A percentile compares a stretch with the other conserved stretches of the same genome.
Conservation (phyloP, 305 asterid species). For the Vinca major region DNA sequence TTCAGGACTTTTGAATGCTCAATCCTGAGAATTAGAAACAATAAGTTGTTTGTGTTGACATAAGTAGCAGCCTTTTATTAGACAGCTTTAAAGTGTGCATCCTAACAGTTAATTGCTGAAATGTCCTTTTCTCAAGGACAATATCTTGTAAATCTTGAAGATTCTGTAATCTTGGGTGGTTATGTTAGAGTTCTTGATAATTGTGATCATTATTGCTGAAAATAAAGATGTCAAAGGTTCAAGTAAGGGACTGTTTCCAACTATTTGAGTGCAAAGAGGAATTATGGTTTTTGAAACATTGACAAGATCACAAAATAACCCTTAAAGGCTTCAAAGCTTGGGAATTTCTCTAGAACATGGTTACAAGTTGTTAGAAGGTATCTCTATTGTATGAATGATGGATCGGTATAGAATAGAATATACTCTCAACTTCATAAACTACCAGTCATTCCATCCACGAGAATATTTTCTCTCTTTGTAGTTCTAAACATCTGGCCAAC, state of each 20-base stretch:
- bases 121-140: not conserved
- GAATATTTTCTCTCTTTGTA: not conserved
- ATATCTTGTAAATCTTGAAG: not conserved
- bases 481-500: not conserved
- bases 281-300: not conserved
- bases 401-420: not conserved
- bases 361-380: not conserved
- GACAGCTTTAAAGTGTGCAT: not conserved
- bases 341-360: not conserved
- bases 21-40: not conserved
- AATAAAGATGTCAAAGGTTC: not conserved
- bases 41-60: not conserved
- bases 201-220: not conserved
- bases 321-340: not conserved
- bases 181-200: not conserved
- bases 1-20: conserved; percentile 2
- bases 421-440: not conserved
- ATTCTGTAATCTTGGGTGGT: not conserved
- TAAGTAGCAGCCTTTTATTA: not conserved
- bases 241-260: not conserved
- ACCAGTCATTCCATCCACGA: not conserved
- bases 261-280: not conserved
- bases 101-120: not conserved
- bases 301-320: not conserved
- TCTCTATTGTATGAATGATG: not conserved